Evolutionary conservation across 2,329 filamentous ascomycete species (phyloP).

Genomic region (Uncinocarpus reesii): DNA sequence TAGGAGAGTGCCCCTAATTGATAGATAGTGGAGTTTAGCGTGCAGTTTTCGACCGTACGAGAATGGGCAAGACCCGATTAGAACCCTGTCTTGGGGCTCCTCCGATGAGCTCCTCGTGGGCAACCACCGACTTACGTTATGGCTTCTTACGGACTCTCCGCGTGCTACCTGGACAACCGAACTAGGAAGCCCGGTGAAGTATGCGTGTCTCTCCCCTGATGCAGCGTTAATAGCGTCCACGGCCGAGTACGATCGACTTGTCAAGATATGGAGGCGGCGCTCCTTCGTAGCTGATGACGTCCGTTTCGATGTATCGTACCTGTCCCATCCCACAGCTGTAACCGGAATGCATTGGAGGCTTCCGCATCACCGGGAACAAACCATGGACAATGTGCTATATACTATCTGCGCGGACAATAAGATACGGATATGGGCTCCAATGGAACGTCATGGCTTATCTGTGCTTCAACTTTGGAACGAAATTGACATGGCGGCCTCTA

Average conservation of each 20-base stretch:
- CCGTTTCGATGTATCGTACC: conserved; percentile 80
- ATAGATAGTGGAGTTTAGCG: conserved; percentile 48
- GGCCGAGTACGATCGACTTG: conserved; percentile 65
- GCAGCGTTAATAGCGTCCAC: conserved; percentile 76
- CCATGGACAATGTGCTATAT: conserved; percentile 77
- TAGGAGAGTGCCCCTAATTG: too few relatives aligned
- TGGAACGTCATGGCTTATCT: conserved; percentile 56
- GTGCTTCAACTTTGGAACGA: conserved; percentile 69
- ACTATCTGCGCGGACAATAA: conserved; percentile 74
- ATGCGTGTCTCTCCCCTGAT: conserved; percentile 73
- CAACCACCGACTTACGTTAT: conserved; percentile 59
- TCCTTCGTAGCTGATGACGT: conserved; percentile 75
- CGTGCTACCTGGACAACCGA: conserved; percentile 59
- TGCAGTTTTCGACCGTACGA: conserved; percentile 41
- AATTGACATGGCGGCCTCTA: conserved; percentile 63
- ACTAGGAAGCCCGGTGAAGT: conserved; percentile 62
- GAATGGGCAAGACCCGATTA: conserved; percentile 35
- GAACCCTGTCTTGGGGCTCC: conserved; percentile 74
- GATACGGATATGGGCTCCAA: conserved; percentile 72
- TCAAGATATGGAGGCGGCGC: conserved; percentile 86
- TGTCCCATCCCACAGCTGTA: conserved; percentile 73
- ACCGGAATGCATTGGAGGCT: conserved; percentile 77
- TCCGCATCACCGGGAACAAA: conserved; percentile 65
- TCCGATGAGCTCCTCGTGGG: conserved; percentile 76
- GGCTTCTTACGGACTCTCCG: conserved; percentile 41